Evolutionary conservation across 805 yeast species (phyloP).

Genomic region (Saccharomycopsis selenospora): DNA sequence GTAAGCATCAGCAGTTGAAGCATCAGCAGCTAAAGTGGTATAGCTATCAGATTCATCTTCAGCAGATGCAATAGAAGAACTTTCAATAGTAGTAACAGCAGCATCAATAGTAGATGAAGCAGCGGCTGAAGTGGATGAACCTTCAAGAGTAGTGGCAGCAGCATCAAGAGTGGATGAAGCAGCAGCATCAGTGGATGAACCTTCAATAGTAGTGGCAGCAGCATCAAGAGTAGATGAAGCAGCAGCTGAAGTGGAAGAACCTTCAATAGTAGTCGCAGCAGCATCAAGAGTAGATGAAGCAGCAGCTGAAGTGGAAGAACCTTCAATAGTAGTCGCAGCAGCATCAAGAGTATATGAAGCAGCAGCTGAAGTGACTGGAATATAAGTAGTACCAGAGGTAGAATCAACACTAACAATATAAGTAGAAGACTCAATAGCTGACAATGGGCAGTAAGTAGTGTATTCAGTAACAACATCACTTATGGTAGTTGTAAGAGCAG

Average conservation of each 20-base stretch:
- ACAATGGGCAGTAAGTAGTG: slow-evolving; percentile 20
- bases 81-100: not conserved
- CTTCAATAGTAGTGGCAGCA: not conserved
- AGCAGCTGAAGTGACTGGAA: not conserved
- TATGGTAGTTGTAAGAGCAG: slow-evolving; percentile 16
- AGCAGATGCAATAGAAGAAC: not conserved
- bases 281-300: not conserved
- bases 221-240: not conserved
- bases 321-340: not conserved
- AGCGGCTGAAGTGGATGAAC: not conserved
- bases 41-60: not conserved
- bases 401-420: slow-evolving; percentile 34
- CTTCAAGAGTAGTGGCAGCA: slow-evolving; percentile 5
- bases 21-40: not conserved
- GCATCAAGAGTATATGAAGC: not conserved
- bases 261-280: not conserved
- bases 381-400: slow-evolving; percentile 28
- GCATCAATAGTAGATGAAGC: not conserved
- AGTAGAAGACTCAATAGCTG: slow-evolving; percentile 24
- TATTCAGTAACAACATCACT: slow-evolving; percentile 16
- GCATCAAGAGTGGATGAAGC: slow-evolving; percentile 12
- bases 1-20: not conserved
- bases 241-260: not conserved
- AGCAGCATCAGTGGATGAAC: not conserved
- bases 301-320: no score